These are phyloP conservation scores for Ustilago trichophora DNA, from an alignment of 1,284 basidiomycete genomes.

Conservation along the genomic window DNA sequence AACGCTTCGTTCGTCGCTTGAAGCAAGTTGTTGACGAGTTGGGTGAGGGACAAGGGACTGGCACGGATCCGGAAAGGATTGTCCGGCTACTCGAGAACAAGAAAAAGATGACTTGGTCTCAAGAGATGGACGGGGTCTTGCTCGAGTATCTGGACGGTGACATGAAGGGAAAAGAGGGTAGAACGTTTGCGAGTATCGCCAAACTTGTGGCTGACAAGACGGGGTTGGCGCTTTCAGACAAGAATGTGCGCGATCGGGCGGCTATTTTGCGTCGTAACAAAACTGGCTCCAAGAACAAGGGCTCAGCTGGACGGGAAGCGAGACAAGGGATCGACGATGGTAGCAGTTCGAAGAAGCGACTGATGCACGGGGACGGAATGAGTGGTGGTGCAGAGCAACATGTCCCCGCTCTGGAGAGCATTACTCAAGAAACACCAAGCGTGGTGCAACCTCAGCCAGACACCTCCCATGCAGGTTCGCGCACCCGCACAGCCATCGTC, in stretches of 20 bases:
- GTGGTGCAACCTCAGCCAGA: no score
- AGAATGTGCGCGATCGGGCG: constrained; percentile 19
- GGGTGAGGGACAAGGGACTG: not conserved
- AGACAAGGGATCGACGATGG: no score
- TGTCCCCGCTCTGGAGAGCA: no score
- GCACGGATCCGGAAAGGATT: constrained; percentile 5
- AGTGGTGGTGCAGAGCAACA: no score
- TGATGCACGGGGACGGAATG: no score
- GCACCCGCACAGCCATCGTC: constrained; percentile 13
- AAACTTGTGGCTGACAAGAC: constrained; percentile 1
- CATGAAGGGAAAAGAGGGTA: constrained; percentile 4
- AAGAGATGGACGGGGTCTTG: constrained; percentile 21
- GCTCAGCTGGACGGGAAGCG: no score
- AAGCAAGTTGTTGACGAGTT: constrained; percentile 14
- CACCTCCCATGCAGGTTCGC: no score
- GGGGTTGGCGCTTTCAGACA: constrained; percentile 16
- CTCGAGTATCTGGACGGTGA: constrained; percentile 9
- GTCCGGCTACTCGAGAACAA: constrained; percentile 5
- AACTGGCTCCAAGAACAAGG: no score
- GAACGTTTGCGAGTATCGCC: constrained; percentile 20
- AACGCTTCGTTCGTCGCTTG: constrained; percentile 30
- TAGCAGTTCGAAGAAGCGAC: no score
- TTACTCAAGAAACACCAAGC: no score
- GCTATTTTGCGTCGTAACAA: not conserved
- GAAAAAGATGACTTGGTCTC: constrained; percentile 20